Base-by-base conservation (phyloP, 768 basidiomycete genomes). In the Calocybe gangraenosa region DNA sequence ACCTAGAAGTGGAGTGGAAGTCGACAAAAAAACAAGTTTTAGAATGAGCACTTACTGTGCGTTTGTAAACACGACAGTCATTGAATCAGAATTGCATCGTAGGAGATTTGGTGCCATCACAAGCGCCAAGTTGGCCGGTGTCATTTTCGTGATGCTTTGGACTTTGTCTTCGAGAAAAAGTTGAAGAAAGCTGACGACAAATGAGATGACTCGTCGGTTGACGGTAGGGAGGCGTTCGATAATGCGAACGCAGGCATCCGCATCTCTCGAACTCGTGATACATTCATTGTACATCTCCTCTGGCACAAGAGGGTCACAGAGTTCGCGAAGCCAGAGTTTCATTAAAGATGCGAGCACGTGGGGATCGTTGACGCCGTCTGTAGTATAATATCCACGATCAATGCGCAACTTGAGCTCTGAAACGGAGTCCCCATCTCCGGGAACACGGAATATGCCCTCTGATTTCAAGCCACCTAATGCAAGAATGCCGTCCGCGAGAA, bases 31-130 rank as follows among this genome's bases (percentile, higher is more conserved):
- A 39, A 37, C 20, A 15, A 47, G 19, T 25, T 19, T 34, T 22
- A 44, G 14, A 7, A 40, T 18, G 46, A 30, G 7, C n/a, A n/a
- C 89, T 66, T 58, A 92, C 91, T 87, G 86, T 11, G 93, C 79
- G 63, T 95, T 96, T 23, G 87, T 92, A 60, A 92, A 94, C 8
- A 93, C 92, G 8, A 93, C 71, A 6, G 85, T 75, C 76, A 93
- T 84, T n/a, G 82, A 87, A 38, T 92, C 86, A 13, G 89, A 92
- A 54, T 75, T 85, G 58, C 92, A 94, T 44, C 92, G 71, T 36
- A 96, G 64, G 35, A 96, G 63, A 65, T 95, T 95, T 7, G 92
- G 92, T 1, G 92, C 90, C 83, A 96, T 87, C 15, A 96, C 90
- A 13, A 94, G 67, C 7, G 92, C 90, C 50, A 95, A 66, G 62